Conservation (phyloP, 495 filamentous ascomycete genomes). For the Neurospora sp. region DNA sequence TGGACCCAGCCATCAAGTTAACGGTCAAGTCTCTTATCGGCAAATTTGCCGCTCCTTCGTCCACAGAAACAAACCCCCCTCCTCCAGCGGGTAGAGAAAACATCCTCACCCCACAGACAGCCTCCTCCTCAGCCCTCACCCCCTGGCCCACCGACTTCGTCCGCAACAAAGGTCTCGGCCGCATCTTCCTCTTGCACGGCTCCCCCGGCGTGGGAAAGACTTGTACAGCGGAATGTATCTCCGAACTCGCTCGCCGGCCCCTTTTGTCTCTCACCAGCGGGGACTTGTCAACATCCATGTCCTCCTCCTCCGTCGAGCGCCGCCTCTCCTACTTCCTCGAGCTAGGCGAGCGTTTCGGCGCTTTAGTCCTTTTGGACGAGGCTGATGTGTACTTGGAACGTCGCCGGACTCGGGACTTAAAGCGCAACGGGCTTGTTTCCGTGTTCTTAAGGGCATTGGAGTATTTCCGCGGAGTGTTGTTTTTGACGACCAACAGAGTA, state of each 20-base stretch:
- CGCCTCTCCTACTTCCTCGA: conserved; percentile 29
- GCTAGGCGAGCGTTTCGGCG: conserved; percentile 34
- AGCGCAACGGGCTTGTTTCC: conserved; percentile 67
- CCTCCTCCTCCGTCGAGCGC: conserved; percentile 22
- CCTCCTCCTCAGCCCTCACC: conserved; percentile 21
- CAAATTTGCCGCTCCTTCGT: conserved; percentile 16
- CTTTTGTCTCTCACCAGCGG: conserved; percentile 29
- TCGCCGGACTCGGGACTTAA: conserved; percentile 59
- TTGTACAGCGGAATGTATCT: conserved; percentile 35
- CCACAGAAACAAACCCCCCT: background rate
- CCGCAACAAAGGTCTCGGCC: conserved; percentile 36
- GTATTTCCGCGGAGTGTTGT: conserved; percentile 32
- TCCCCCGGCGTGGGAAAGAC: conserved; percentile 44
- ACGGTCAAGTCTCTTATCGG: conserved; percentile 34
- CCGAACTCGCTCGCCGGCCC: conserved; percentile 28
- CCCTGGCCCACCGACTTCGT: conserved; percentile 34
- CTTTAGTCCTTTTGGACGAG: conserved; percentile 34
- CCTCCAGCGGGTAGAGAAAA: background rate
- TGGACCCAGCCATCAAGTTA: conserved; percentile 29
- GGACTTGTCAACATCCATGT: conserved; percentile 21
- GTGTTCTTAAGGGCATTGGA: conserved; percentile 41
- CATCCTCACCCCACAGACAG: background rate
- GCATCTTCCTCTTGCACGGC: conserved; percentile 45
- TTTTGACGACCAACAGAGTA: conserved; percentile 36
- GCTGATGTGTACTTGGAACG: conserved; percentile 48